These are phyloP conservation scores for Scleroderma bovista DNA, from an alignment of 768 basidiomycete species.

Conservation along the genomic window DNA sequence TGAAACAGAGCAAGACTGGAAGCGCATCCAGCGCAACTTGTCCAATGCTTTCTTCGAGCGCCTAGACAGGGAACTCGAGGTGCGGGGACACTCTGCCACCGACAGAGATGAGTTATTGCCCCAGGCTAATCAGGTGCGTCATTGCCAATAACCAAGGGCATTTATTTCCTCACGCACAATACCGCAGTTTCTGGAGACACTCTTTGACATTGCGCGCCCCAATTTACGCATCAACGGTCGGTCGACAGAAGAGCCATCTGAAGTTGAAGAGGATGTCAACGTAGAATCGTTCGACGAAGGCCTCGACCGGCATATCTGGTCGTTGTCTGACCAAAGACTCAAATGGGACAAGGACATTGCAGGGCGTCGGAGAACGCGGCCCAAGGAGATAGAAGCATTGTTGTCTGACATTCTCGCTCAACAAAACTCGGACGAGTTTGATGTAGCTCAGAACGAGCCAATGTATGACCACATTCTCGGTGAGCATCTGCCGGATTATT, in stretches of 20 bases:
- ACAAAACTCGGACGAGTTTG: conserved; percentile 27
- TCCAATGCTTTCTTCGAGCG: conserved; percentile 37
- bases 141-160: too few relatives aligned
- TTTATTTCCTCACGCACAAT: too few relatives aligned
- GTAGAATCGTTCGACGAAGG: conserved; percentile 84
- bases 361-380: conserved; percentile 57
- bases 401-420: conserved; percentile 35
- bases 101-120: conserved; percentile 46
- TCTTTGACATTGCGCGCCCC: conserved; percentile 56
- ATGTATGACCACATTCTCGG: conserved; percentile 2
- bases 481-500: conserved; percentile 1
- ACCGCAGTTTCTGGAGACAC: conserved; percentile 53
- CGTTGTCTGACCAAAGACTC: conserved; percentile 65
- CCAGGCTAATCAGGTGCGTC: conserved; percentile 47
- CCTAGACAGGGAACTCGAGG: conserved; percentile 43
- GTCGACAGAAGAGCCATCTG: conserved; percentile 59
- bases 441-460: conserved; percentile 12
- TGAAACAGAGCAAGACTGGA: conserved; percentile 63
- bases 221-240: conserved; percentile 82
- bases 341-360: conserved; percentile 73
- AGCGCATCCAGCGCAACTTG: conserved; percentile 51
- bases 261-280: conserved; percentile 35
- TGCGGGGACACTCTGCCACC: conserved; percentile 31
- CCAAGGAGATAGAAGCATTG: conserved; percentile 43
- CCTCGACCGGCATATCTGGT: conserved; percentile 79